Evolutionary conservation across 2,329 filamentous ascomycete genomes (phyloP).

Genomic region (Monosporascus sp.): DNA sequence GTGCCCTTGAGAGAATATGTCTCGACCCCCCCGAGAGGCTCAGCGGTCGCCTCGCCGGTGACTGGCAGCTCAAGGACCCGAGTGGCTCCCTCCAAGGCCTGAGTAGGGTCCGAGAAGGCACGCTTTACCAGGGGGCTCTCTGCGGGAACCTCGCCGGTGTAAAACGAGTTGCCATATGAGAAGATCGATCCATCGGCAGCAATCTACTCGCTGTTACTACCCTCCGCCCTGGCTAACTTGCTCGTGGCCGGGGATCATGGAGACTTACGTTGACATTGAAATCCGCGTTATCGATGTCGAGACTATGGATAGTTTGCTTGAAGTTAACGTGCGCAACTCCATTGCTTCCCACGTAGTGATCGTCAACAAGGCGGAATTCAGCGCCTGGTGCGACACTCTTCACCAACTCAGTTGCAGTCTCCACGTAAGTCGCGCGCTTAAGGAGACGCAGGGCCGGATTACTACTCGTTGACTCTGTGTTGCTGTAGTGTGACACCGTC

Average conservation of each 20-base stretch:
- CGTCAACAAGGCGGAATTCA: constrained; percentile 45
- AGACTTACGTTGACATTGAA: constrained; percentile 55
- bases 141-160: constrained; percentile 38
- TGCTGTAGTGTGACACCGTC: constrained; percentile 25
- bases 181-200: constrained; percentile 49
- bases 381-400: constrained; percentile 31
- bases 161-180: constrained; percentile 48
- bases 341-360: constrained; percentile 50
- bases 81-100: constrained; percentile 37
- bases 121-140: constrained; percentile 35
- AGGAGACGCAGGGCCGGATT: constrained; percentile 19
- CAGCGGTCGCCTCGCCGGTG: constrained; percentile 34
- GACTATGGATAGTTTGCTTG: constrained; percentile 51
- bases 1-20: constrained; percentile 42
- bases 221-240: neutral
- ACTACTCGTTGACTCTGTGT: constrained; percentile 18
- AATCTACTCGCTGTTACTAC: constrained; percentile 30
- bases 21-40: constrained; percentile 30
- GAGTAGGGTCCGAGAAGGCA: constrained; percentile 35
- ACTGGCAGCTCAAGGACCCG: constrained; percentile 35
- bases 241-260: neutral
- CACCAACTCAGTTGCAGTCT: constrained; percentile 39
- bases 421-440: constrained; percentile 33
- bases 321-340: constrained; percentile 55
- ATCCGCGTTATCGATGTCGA: constrained; percentile 57